Percentiles rank a stretch among this genome's conserved stretches.
Evolutionary conservation across 768 basidiomycete species (phyloP).

Genomic region (Termitomyces sp.): DNA sequence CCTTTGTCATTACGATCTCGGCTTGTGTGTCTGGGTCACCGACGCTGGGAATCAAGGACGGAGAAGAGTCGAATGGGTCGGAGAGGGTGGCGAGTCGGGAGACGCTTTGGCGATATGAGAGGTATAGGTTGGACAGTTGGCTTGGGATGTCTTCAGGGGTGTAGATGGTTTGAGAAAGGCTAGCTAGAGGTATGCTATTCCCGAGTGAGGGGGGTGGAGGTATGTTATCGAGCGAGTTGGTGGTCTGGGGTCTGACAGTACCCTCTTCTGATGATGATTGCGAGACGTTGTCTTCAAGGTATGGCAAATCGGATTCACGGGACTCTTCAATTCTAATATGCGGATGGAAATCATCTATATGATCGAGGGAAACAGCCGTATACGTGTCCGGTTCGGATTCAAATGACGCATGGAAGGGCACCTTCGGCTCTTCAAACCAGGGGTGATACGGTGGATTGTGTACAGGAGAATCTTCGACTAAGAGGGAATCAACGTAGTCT

Average conservation of each 20-base stretch:
- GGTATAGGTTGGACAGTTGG: slow-evolving; percentile 26
- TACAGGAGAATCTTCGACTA: neutral
- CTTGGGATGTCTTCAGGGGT: slow-evolving; percentile 24
- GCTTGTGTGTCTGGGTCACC: slow-evolving; percentile 27
- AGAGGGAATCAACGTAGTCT: neutral
- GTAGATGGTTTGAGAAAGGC: neutral
- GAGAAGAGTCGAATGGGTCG: slow-evolving; percentile 13
- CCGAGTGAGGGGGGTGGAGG: neutral
- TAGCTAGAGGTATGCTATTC: neutral
- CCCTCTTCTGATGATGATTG: neutral
- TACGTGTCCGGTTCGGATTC: slow-evolving; percentile 4
- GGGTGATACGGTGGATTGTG: slow-evolving; percentile 4
- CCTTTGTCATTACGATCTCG: slow-evolving; percentile 54
- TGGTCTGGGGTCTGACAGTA: neutral
- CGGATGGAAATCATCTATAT: slow-evolving; percentile 1
- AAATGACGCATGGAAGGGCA: neutral
- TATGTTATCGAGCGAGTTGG: neutral
- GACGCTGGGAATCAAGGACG: slow-evolving; percentile 9
- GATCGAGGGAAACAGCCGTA: slow-evolving; percentile 1
- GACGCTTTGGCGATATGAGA: slow-evolving; percentile 42
- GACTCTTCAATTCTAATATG: neutral
- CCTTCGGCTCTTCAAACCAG: slow-evolving; percentile 2
- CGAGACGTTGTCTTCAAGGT: neutral
- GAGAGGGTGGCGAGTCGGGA: slow-evolving; percentile 39
- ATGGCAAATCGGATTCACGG: neutral